A percentile compares a stretch with the other conserved stretches of the same genome.
phyloP scores from a whole-genome alignment of 208 protist genomes.

The Trichomonas tenax region DNA sequence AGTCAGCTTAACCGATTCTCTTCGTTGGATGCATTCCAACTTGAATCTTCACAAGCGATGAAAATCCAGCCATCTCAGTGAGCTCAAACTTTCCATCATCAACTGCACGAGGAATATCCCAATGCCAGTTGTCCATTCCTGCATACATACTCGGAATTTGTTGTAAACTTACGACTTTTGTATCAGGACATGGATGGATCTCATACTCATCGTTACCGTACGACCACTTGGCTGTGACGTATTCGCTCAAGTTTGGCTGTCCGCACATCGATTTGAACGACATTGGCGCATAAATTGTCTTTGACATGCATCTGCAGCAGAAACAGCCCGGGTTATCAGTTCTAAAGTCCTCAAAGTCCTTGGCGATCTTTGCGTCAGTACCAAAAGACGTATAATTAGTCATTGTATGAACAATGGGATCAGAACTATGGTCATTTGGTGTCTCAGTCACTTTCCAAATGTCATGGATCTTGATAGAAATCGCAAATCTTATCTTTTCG shows the following conservation, averaged over 20 bases:
- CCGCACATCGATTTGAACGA: neutral
- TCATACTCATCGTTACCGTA: neutral
- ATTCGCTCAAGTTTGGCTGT: neutral
- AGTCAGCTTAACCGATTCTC: neutral
- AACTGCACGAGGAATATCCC: neutral
- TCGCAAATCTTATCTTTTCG: neutral
- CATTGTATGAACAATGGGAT: neutral
- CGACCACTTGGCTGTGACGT: neutral
- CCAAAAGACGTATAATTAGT: neutral
- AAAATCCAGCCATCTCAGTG: neutral
- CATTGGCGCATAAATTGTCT: neutral
- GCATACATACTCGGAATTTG: neutral
- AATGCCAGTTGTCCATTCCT: neutral
- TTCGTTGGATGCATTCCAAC: neutral
- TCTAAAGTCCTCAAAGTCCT: neutral
- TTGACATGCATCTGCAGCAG: neutral
- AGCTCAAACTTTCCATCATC: constrained; percentile 3
- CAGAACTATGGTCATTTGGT: neutral
- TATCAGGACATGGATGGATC: neutral
- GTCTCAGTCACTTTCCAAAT: neutral
- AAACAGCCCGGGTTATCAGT: neutral
- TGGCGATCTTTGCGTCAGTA: neutral
- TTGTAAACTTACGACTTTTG: neutral
- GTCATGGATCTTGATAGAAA: neutral
- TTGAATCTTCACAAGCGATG: neutral